Evolutionary conservation across 2,329 filamentous ascomycete genomes (phyloP), one percentile per base, ranked within the genome.

Genomic region (Claviceps purpurea): DNA sequence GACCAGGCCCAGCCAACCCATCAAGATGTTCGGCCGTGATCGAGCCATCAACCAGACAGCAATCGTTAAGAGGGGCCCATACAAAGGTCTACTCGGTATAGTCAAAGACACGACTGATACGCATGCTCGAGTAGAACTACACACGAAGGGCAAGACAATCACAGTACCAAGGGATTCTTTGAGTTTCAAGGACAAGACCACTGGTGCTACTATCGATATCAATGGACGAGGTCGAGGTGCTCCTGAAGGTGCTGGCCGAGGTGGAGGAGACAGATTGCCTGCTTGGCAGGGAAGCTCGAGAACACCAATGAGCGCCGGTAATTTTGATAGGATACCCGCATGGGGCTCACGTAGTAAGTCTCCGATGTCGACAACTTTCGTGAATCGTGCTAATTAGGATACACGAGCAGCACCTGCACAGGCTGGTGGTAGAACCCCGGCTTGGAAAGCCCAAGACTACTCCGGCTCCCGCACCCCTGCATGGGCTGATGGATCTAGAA

Each of bases 91-190:
- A 44, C 74, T 97, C 43, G 93, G 93, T 60, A 95, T 96, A 58
- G 90, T 98, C 60, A 96, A 95, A 65, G 91, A 97, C 64, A 86
- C 91, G 1, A 95, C 88, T 6, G 90, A 94, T 60, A 80, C 80
- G 3, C 81, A 86, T 61, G 91, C 89, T 34, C 85, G 90, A 56
- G 86, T 98, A 43, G 93, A 98, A 69, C 73, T 98, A 41, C 91
- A 97, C 65, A 90, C 90, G 5, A 95, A 95, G 73, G 88, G 84
- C 70, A 97, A 96, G 74, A 85, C 87, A 16, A 81, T 97, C 56
- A 89, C 85, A 7, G 81, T 97, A 39, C 79, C 82, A 20, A 94
- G 94, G 64, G 83, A 86, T 11, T 80, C 85, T 53, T 72, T 98
- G n/a, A 80, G 79, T 24, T 86, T 94, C 70, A 90, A 91, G 67